phyloP scores from a whole-genome alignment of 257 asterid species.

The Scutellaria galericulata region DNA sequence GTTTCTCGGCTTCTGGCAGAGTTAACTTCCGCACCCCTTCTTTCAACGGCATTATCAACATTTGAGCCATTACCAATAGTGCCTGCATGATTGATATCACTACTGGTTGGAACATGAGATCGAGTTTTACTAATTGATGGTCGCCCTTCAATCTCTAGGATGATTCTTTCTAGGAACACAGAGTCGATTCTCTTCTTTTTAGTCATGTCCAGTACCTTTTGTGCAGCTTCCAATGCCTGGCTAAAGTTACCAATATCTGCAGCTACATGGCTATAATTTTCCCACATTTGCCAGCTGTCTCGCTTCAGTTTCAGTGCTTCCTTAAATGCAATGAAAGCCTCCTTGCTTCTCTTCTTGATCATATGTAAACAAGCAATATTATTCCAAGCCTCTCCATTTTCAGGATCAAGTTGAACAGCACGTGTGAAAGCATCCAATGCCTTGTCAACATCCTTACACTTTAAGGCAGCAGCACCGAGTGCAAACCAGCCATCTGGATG shows the following conservation, averaged over 20 bases:
- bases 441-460: slow-evolving; percentile 75
- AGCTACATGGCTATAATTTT: slow-evolving; percentile 86
- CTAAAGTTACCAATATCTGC: slow-evolving; percentile 74
- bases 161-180: slow-evolving; percentile 63
- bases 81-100: slow-evolving; percentile 19
- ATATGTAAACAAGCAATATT: slow-evolving; percentile 89
- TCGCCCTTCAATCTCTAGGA: slow-evolving; percentile 63
- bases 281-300: slow-evolving; percentile 99
- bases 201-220: slow-evolving; percentile 67
- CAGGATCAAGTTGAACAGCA: slow-evolving; percentile 95
- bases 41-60: slow-evolving; percentile 30
- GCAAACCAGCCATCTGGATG: slow-evolving; percentile 98
- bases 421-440: slow-evolving; percentile 91
- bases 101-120: slow-evolving; percentile 2
- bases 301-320: slow-evolving; percentile 92
- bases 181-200: slow-evolving; percentile 63
- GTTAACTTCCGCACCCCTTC: slow-evolving; percentile 40
- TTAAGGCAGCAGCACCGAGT: slow-evolving; percentile 91
- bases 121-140: slow-evolving; percentile 36
- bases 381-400: slow-evolving; percentile 98
- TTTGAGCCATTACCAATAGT: neutral
- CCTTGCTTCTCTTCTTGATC: slow-evolving; percentile 80
- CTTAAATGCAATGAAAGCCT: slow-evolving; percentile 90
- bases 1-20: slow-evolving; percentile 55
- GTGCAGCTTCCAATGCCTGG: slow-evolving; percentile 84